Evolutionary conservation across 2,329 filamentous ascomycete genomes (phyloP).

Genomic region (Fusarium succisae): DNA sequence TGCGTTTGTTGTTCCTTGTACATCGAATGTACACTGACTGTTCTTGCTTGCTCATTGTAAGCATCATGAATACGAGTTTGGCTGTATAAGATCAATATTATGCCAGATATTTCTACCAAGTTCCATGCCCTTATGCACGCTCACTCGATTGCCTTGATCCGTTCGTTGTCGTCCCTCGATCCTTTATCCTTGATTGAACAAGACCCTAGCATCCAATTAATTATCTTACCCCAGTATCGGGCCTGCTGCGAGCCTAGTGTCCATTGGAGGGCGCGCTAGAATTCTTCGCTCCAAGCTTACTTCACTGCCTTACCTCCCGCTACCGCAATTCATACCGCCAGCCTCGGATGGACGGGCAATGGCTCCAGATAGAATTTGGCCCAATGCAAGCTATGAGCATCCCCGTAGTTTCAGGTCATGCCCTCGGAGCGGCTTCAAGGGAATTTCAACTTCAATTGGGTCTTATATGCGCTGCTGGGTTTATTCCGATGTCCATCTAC

Average conservation of each 20-base stretch:
- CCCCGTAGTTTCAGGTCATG: constrained; percentile 22
- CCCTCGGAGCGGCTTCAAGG: neutral
- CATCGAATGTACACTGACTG: neutral
- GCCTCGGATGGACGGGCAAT: constrained; percentile 14
- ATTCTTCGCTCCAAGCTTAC: constrained; percentile 17
- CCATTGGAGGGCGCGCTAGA: constrained; percentile 12
- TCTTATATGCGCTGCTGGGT: neutral
- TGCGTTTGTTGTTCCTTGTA: constrained; percentile 15
- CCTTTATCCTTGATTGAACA: constrained; percentile 14
- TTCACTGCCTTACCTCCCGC: neutral
- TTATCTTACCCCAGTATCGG: constrained; percentile 27
- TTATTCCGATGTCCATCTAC: neutral
- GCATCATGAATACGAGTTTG: neutral
- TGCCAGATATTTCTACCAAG: neutral
- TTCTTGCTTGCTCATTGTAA: neutral
- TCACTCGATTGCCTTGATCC: neutral
- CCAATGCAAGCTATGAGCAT: constrained; percentile 13
- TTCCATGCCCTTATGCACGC: neutral
- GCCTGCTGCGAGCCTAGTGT: constrained; percentile 14
- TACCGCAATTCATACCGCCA: constrained; percentile 13
- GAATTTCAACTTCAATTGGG: neutral
- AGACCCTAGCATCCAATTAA: constrained; percentile 10
- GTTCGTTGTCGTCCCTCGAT: constrained; percentile 1
- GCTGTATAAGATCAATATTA: neutral
- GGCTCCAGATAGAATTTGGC: constrained; percentile 27